Conservation (phyloP, 2,329 filamentous ascomycete genomes). For the Bipolaris cookei region DNA sequence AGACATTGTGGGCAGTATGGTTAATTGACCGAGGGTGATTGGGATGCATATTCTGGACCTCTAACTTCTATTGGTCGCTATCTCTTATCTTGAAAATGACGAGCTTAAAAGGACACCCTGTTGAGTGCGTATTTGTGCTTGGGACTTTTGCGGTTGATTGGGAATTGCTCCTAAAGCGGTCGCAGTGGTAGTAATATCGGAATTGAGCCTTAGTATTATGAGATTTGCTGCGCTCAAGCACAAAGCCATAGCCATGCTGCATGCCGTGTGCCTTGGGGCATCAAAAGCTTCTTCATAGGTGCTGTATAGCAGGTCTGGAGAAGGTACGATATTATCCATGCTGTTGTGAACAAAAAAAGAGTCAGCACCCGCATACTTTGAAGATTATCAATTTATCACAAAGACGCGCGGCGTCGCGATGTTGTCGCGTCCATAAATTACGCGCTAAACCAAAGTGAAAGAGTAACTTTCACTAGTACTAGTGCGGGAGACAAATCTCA, state of each 20-base stretch:
- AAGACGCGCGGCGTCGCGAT: constrained; percentile 12
- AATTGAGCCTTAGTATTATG: too few species aligned
- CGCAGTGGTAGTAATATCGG: too few species aligned
- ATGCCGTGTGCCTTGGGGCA: constrained; percentile 17
- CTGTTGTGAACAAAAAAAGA: constrained; percentile 6
- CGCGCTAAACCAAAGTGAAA: background rate
- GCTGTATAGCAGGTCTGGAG: constrained; percentile 5
- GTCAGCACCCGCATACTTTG: constrained; percentile 6
- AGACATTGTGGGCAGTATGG: background rate
- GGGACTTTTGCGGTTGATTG: too few species aligned
- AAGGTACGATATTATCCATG: background rate
- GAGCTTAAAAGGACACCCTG: background rate
- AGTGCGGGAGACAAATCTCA: constrained; percentile 11
- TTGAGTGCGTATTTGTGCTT: too few species aligned
- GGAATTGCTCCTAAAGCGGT: too few species aligned
- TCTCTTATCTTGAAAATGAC: background rate
- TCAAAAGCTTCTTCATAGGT: constrained; percentile 21
- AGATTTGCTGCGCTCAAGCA: too few species aligned
- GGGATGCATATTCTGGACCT: background rate
- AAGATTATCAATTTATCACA: constrained; percentile 2
- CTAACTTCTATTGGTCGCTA: background rate
- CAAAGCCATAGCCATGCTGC: constrained; percentile 17
- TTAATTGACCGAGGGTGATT: background rate
- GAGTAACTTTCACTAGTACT: constrained; percentile 14
- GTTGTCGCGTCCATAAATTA: too few species aligned